phyloP scores from a whole-genome alignment of 2,329 filamentous ascomycete species.

The Simplicillium sp. region DNA sequence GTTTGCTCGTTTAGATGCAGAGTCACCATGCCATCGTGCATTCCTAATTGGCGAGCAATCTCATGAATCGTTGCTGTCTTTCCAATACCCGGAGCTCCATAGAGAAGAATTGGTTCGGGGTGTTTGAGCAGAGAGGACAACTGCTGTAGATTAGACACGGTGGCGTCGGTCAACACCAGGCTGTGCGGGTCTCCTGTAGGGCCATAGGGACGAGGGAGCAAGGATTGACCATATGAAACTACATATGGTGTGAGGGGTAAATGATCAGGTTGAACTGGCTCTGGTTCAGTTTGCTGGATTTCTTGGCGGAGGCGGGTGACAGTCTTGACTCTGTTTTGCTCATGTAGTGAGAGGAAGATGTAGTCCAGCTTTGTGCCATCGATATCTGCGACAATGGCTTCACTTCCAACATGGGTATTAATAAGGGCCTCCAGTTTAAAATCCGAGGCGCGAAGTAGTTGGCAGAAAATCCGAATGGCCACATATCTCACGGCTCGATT shows the following conservation, averaged over 20 bases:
- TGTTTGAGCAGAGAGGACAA: conserved; percentile 61
- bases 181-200: conserved; percentile 33
- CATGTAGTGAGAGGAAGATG: conserved; percentile 55
- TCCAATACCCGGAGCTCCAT: conserved; percentile 76
- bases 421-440: conserved; percentile 65
- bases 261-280: conserved; percentile 1
- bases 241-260: conserved; percentile 46
- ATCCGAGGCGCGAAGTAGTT: conserved; percentile 73
- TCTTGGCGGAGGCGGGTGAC: conserved; percentile 31
- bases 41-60: conserved; percentile 69
- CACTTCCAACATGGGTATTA: conserved; percentile 50
- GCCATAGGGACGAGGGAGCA: conserved; percentile 56
- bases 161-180: conserved; percentile 65
- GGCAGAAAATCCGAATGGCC: conserved; percentile 70
- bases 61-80: conserved; percentile 85
- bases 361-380: conserved; percentile 74
- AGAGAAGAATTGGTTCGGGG: conserved; percentile 65
- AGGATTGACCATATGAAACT: conserved; percentile 53
- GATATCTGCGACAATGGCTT: conserved; percentile 58
- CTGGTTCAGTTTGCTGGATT: conserved; percentile 15
- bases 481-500: conserved; percentile 63
- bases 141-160: conserved; percentile 58
- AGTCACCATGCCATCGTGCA: conserved; percentile 77
- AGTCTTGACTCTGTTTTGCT: conserved; percentile 42
- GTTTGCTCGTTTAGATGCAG: conserved; percentile 97